Evolutionary conservation across 2,329 filamentous ascomycete genomes (phyloP), one percentile per base, ranked within the genome.

Genomic region (Trichoderma hamatum): DNA sequence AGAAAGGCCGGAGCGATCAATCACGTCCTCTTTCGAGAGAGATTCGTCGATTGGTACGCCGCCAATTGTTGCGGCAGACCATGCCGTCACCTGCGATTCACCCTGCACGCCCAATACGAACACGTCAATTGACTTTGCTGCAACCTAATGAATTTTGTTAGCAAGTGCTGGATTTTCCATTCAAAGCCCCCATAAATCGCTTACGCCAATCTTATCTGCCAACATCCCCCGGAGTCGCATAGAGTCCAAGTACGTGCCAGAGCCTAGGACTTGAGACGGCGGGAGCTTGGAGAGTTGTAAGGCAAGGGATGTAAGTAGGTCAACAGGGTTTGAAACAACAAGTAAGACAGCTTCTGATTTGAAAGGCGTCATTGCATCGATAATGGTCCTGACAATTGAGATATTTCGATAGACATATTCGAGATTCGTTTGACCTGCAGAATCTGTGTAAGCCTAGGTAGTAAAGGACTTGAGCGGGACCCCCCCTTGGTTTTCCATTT

Each of bases 201-300:
- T 19, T 19, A 74, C 71, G n/a, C n/a, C 51, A 13, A 61, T 58
- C 3, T 73, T 71, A 3, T 75, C 73, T 0, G 82, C 81, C 21
- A 85, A 68, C 24, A 83, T 75, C 0, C 83, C 82, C 21, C 82
- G 80, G 56, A 87, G 74, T 28, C 85, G 76, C 5, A 82, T 81
- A 0, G 84, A 85, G 71, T 87, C 85, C 3, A 87, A 78, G 71
- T 82, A 84, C 0, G 85, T 87, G 13, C 85, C 85, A 3, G 82
- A 83, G 0, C 85, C 85, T 28, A 87, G 72, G 14, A 87, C 84
- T 70, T 86, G 85, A 11, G 72, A 75, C 46, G 78, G 73, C 0
- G 85, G 84, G 1, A 87, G 78, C 1, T 83, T 81, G 0, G 83
- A 83, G 19, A 84, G 74, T 56, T 82, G 77, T 36, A 81, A 80